phyloP scores from a whole-genome alignment of 257 asterid species.

The Gynochthodes officinalis region DNA sequence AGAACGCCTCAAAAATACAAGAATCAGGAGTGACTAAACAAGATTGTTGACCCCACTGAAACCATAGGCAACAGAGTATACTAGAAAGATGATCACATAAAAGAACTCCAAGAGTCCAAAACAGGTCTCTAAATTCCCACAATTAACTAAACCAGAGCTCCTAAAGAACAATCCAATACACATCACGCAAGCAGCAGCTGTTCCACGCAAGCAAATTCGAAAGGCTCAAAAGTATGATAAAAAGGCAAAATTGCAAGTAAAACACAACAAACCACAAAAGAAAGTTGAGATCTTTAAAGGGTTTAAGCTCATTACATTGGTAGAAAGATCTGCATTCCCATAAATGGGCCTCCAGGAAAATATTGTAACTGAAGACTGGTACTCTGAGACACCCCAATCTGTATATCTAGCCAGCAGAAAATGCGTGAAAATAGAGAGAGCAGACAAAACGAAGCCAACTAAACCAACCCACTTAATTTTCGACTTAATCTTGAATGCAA shows the following conservation, averaged over 20 bases:
- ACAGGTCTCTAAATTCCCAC: background rate
- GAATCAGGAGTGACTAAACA: background rate
- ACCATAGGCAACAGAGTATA: constrained; percentile 21
- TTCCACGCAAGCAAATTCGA: background rate
- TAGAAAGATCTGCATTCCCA: constrained; percentile 52
- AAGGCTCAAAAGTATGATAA: background rate
- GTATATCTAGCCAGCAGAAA: constrained; percentile 85
- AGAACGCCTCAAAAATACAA: background rate
- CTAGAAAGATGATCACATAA: background rate
- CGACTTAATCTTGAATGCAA: constrained; percentile 68
- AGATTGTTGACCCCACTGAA: constrained; percentile 22
- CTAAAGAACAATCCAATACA: background rate
- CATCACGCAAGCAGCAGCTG: background rate
- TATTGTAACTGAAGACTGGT: constrained; percentile 78
- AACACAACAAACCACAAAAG: background rate
- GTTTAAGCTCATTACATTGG: constrained; percentile 43
- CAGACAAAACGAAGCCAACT: constrained; percentile 72
- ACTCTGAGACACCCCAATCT: constrained; percentile 62
- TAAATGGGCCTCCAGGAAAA: constrained; percentile 91
- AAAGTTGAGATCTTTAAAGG: constrained; percentile 48
- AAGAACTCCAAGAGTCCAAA: background rate
- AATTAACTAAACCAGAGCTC: constrained; percentile 1
- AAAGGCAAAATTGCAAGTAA: background rate
- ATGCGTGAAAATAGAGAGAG: constrained; percentile 76
- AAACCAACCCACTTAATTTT: constrained; percentile 75